A percentile compares a stretch with the other conserved stretches of the same genome.
These are phyloP conservation scores for Podospora pseudoanserina DNA, from an alignment of 495 filamentous ascomycete genomes.

Conservation along the genomic window DNA sequence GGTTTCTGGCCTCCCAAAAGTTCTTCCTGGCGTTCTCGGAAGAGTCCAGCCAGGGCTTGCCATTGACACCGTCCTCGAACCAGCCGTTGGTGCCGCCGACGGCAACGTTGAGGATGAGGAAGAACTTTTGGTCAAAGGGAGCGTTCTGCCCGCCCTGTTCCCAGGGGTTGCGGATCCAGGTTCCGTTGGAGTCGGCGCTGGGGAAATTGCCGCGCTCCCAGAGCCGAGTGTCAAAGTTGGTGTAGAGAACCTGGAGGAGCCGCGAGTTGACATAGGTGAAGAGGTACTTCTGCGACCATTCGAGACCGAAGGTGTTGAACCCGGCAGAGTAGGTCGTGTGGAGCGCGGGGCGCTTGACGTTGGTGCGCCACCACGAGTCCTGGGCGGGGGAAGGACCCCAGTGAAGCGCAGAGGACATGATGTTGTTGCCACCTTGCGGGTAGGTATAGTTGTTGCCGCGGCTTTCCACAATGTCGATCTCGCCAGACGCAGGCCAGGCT, in stretches of 20 bases:
- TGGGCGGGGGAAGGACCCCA: conserved; percentile 64
- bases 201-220: conserved; percentile 77
- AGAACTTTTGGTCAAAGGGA: conserved; percentile 80
- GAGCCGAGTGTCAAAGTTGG: conserved; percentile 66
- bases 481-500: conserved; percentile 74
- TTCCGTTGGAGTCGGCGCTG: conserved; percentile 62
- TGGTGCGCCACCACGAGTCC: conserved; percentile 75
- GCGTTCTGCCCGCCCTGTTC: conserved; percentile 59
- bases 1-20: conserved; percentile 64
- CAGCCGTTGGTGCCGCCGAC: conserved; percentile 83
- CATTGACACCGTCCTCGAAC: conserved; percentile 66
- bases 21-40: conserved; percentile 62
- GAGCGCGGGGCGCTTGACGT: conserved; percentile 68
- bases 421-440: conserved; percentile 73
- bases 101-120: conserved; percentile 75
- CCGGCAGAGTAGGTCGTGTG: conserved; percentile 68
- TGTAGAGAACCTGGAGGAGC: conserved; percentile 74
- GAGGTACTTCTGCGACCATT: conserved; percentile 85
- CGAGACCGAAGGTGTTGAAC: conserved; percentile 73
- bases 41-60: conserved; percentile 77
- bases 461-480: conserved; percentile 78
- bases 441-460: conserved; percentile 78
- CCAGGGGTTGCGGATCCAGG: conserved; percentile 65
- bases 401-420: conserved; percentile 74
- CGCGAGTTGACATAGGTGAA: conserved; percentile 82